Percentiles rank a stretch among this genome's conserved stretches.
Conservation (phyloP, 2,329 filamentous ascomycete species). For the Colletotrichum cereale region DNA sequence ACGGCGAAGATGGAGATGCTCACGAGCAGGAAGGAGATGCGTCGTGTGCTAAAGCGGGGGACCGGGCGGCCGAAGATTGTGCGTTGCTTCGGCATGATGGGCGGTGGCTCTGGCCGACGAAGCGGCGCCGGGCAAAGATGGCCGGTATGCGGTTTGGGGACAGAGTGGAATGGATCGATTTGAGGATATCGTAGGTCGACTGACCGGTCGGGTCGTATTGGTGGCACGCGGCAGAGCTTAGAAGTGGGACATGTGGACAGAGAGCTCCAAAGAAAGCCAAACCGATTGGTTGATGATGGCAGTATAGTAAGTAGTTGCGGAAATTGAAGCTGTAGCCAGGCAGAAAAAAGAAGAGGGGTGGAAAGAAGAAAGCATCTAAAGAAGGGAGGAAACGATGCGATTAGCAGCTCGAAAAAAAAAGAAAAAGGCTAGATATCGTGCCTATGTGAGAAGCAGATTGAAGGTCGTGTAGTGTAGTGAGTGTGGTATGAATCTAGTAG, state of each 20-base stretch:
- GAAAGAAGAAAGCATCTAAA: constrained; percentile 3
- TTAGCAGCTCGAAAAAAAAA: not conserved
- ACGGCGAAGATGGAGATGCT: constrained; percentile 66
- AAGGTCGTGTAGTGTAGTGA: not conserved
- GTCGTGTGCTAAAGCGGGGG: constrained; percentile 64
- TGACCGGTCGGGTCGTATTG: not conserved
- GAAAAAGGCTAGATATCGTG: constrained; percentile 1
- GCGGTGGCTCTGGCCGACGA: constrained; percentile 20
- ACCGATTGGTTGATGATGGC: constrained; percentile 1
- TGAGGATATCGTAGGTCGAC: constrained; percentile 22
- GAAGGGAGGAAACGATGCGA: constrained; percentile 12
- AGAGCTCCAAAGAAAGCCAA: constrained; percentile 25
- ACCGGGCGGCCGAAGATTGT: constrained; percentile 61
- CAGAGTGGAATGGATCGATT: constrained; percentile 19
- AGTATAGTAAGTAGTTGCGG: not conserved
- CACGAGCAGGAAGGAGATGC: constrained; percentile 64
- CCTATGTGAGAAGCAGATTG: not conserved
- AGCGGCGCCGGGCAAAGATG: constrained; percentile 9
- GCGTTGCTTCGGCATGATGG: constrained; percentile 48
- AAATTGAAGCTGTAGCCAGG: not conserved
- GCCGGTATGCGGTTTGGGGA: not conserved
- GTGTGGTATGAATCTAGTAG: too few species aligned
- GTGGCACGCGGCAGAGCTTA: constrained; percentile 6
- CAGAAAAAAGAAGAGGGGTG: not conserved
- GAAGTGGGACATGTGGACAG: constrained; percentile 27